Evolutionary conservation across 495 filamentous ascomycete genomes (phyloP).

Genomic region (Penicillium ochrochloron): DNA sequence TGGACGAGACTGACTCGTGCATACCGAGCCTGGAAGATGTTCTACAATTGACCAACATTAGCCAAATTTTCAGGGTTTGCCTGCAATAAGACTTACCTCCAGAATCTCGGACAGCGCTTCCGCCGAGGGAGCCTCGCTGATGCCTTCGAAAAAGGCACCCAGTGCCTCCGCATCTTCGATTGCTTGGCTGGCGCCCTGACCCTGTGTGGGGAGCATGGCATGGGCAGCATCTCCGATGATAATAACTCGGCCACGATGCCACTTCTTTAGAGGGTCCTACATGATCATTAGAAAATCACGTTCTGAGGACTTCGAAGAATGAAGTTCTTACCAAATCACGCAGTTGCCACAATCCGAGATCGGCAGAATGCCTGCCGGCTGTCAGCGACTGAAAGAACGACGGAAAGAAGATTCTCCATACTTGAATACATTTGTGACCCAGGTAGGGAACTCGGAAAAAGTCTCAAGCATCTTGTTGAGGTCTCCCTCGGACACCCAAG

Average conservation of each 20-base stretch:
- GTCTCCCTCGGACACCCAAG: conserved; percentile 32
- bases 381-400: background rate
- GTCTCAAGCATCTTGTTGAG: conserved; percentile 41
- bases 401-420: conserved; percentile 8
- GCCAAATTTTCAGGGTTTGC: background rate
- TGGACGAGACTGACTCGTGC: conserved; percentile 31
- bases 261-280: conserved; percentile 40
- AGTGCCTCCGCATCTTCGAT: conserved; percentile 47
- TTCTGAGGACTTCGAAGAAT: background rate
- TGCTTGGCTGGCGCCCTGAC: conserved; percentile 44
- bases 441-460: conserved; percentile 42
- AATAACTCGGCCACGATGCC: conserved; percentile 42
- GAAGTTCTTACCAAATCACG: conserved; percentile 37
- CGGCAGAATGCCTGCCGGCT: conserved; percentile 21
- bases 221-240: conserved; percentile 53
- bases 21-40: conserved; percentile 30
- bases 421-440: conserved; percentile 34
- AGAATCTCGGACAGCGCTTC: conserved; percentile 9
- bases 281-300: background rate
- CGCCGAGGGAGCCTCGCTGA: conserved; percentile 7
- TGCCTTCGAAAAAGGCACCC: conserved; percentile 31
- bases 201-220: conserved; percentile 48
- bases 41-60: conserved; percentile 4
- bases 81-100: conserved; percentile 5
- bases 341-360: conserved; percentile 45